phyloP scores from a whole-genome alignment of 306 rosid genomes.

The Vachellia collinsii region DNA sequence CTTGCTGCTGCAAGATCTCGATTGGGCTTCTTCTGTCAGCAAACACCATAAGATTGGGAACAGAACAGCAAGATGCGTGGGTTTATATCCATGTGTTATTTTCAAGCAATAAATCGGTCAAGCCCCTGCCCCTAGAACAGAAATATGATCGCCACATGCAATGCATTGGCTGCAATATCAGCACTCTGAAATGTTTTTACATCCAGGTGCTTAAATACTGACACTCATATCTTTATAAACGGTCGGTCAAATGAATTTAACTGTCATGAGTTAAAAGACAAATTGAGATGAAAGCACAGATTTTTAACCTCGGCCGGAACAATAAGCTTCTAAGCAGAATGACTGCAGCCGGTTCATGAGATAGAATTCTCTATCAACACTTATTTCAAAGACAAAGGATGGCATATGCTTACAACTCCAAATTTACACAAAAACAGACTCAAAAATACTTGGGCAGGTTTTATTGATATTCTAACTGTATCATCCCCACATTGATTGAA shows the following conservation, averaged over 20 bases:
- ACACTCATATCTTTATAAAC: background rate
- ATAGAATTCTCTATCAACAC: conserved; percentile 30
- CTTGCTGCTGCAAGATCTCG: background rate
- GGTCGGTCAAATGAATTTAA: background rate
- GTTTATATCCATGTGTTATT: background rate
- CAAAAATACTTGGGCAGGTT: conserved; percentile 35
- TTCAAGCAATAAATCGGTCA: background rate
- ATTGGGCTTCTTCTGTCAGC: background rate
- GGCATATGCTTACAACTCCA: conserved; percentile 35
- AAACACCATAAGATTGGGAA: background rate
- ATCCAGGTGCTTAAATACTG: background rate
- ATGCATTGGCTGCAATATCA: background rate
- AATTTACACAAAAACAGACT: conserved; percentile 47
- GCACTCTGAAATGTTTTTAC: background rate
- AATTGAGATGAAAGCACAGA: background rate
- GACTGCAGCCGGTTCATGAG: conserved; percentile 27
- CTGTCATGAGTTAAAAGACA: background rate
- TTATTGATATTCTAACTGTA: conserved; percentile 54
- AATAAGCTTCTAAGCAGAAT: conserved; percentile 3
- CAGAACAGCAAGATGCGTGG: background rate
- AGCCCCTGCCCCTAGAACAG: background rate
- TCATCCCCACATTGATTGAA: conserved; percentile 35
- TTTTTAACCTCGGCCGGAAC: background rate
- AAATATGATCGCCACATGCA: background rate
- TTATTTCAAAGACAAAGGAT: conserved; percentile 43